Percentiles rank a stretch among this genome's conserved stretches.
phyloP scores from a whole-genome alignment of 495 filamentous ascomycete species.

The Aspergillus conjunctus region DNA sequence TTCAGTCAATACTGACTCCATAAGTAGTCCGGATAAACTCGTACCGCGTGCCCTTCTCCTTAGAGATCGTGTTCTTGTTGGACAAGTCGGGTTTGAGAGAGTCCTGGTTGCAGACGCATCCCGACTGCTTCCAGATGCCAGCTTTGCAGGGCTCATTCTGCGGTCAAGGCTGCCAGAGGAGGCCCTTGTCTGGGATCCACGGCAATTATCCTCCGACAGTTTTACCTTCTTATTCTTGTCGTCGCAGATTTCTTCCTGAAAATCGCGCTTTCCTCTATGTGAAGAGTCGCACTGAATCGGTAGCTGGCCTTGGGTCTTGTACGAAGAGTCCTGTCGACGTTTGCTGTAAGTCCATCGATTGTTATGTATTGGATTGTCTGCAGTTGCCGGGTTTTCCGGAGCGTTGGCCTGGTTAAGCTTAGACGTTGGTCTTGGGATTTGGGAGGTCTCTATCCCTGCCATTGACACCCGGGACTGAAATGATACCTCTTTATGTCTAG shows the following conservation, averaged over 20 bases:
- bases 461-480: slow-evolving; percentile 24
- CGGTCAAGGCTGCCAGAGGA: slow-evolving; percentile 20
- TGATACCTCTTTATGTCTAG: slow-evolving; percentile 31
- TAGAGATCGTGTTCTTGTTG: slow-evolving; percentile 17
- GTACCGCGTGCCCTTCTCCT: slow-evolving; percentile 35
- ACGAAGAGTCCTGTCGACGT: slow-evolving; percentile 11
- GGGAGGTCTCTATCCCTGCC: slow-evolving; percentile 2
- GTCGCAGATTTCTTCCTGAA: background rate
- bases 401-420: background rate
- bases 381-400: background rate
- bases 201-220: background rate
- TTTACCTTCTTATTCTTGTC: slow-evolving; percentile 19
- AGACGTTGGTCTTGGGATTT: slow-evolving; percentile 2
- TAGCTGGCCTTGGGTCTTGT: background rate
- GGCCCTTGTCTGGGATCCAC: slow-evolving; percentile 9
- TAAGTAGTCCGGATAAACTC: background rate
- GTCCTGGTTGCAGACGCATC: slow-evolving; percentile 10
- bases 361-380: slow-evolving; percentile 4
- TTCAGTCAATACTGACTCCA: slow-evolving; percentile 11
- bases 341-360: slow-evolving; percentile 31
- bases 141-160: slow-evolving; percentile 25
- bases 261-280: background rate
- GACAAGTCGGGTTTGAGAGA: slow-evolving; percentile 6
- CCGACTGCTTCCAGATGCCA: slow-evolving; percentile 27
- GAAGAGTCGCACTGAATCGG: background rate